These are phyloP conservation scores for Infundibulicybe gibba DNA, from an alignment of 768 basidiomycete genomes.

Conservation along the genomic window DNA sequence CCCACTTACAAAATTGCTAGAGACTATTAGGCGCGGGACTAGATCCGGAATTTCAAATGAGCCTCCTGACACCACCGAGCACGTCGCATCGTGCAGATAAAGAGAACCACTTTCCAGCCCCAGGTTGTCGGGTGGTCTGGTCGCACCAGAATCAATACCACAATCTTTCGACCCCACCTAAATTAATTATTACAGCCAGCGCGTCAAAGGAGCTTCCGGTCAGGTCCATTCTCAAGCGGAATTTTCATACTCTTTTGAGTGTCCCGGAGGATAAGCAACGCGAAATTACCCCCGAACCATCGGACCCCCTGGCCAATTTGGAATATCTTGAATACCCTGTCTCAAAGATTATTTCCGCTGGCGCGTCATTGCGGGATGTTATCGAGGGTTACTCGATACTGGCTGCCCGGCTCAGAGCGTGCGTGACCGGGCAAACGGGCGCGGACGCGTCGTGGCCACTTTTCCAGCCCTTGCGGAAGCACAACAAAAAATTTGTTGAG, in stretches of 20 bases:
- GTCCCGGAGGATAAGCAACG: slow-evolving; percentile 44
- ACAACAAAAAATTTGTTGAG: slow-evolving; percentile 45
- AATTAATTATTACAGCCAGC: slow-evolving; percentile 21
- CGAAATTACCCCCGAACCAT: slow-evolving; percentile 76
- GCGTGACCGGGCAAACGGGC: slow-evolving; percentile 40
- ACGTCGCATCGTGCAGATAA: slow-evolving; percentile 54
- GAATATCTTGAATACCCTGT: slow-evolving; percentile 67
- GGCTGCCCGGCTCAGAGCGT: slow-evolving; percentile 56
- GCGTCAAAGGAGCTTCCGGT: slow-evolving; percentile 40
- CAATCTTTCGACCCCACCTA: slow-evolving; percentile 28
- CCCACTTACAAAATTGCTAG: neutral
- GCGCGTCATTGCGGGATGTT: slow-evolving; percentile 50
- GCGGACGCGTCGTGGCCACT: slow-evolving; percentile 65
- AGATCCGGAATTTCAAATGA: slow-evolving; percentile 25
- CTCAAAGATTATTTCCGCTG: slow-evolving; percentile 47
- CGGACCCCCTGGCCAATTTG: slow-evolving; percentile 58
- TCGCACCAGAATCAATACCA: slow-evolving; percentile 48
- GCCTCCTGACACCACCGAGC: slow-evolving; percentile 58
- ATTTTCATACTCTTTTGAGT: slow-evolving; percentile 27
- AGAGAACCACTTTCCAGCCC: slow-evolving; percentile 37
- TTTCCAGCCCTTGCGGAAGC: slow-evolving; percentile 64
- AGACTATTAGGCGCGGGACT: too few species aligned
- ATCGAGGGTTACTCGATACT: slow-evolving; percentile 76
- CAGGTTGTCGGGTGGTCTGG: slow-evolving; percentile 42
- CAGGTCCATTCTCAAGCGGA: slow-evolving; percentile 72